Percentiles rank a stretch among this genome's conserved stretches.
Evolutionary conservation across 202 grass and related monocot genomes (phyloP).

Genomic region (Schoenoplectus triqueter): DNA sequence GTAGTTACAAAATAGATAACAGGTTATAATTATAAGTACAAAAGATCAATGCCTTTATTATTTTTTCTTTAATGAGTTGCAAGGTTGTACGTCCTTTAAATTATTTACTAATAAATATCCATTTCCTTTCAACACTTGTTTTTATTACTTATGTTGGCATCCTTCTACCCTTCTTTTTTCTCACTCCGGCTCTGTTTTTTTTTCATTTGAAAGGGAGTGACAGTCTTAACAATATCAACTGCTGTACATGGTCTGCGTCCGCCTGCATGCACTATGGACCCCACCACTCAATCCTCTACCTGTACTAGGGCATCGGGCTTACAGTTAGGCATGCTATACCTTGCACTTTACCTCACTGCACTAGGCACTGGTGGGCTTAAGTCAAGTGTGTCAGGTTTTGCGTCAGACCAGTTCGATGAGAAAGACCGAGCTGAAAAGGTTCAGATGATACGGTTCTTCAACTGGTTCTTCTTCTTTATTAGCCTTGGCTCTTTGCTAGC

Average conservation of each 20-base stretch:
- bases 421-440: constrained; percentile 42
- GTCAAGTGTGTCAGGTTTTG: constrained; percentile 86
- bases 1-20: not conserved
- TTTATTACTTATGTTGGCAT: not conserved
- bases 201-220: constrained; percentile 59
- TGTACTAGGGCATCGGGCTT: constrained; percentile 48
- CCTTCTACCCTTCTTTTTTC: not conserved
- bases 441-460: constrained; percentile 89
- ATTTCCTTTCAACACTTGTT: not conserved
- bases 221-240: constrained; percentile 76
- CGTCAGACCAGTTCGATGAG: constrained; percentile 91
- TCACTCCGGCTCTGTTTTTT: not conserved
- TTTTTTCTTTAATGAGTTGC: not conserved
- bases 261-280: constrained; percentile 33
- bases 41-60: not conserved
- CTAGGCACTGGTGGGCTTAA: constrained; percentile 85
- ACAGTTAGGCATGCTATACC: constrained; percentile 70
- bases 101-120: not conserved
- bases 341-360: constrained; percentile 77
- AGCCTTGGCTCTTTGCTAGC: constrained; percentile 79
- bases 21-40: not conserved
- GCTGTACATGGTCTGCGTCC: constrained; percentile 59
- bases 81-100: too few relatives aligned
- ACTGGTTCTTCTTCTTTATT: constrained; percentile 98
- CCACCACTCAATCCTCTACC: not conserved